These are phyloP conservation scores for Fraxinus pennsylvanica DNA, from an alignment of 257 asterid species.

Conservation along the genomic window DNA sequence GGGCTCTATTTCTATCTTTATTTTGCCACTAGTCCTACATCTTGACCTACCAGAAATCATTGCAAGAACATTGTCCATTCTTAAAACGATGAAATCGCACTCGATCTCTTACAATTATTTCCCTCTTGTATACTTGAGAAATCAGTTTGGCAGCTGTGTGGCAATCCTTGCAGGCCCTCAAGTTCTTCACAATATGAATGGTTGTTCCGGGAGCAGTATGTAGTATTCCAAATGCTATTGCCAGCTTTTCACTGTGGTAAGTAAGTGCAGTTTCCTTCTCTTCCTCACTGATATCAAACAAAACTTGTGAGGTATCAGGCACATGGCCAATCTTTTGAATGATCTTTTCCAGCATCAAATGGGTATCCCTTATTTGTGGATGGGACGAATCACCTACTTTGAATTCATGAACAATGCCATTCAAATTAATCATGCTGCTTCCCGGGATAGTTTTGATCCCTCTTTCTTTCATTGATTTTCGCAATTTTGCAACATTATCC, in stretches of 20 bases:
- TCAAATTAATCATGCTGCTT: conserved; percentile 35
- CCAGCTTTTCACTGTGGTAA: conserved; percentile 67
- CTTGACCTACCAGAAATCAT: conserved; percentile 46
- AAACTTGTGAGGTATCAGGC: conserved; percentile 37
- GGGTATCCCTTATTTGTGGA: conserved; percentile 30
- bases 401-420: conserved; percentile 46
- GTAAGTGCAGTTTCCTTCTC: conserved; percentile 48
- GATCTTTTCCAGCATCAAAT: conserved; percentile 34
- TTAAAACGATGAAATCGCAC: conserved; percentile 49
- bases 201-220: conserved; percentile 35
- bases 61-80: conserved; percentile 50
- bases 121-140: conserved; percentile 40
- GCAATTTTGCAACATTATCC: conserved; percentile 37
- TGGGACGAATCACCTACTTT: conserved; percentile 46
- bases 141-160: conserved; percentile 47
- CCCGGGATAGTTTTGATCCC: conserved; percentile 42
- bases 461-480: conserved; percentile 50
- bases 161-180: conserved; percentile 57
- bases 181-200: conserved; percentile 49
- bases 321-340: conserved; percentile 38
- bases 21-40: not conserved
- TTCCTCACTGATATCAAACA: conserved; percentile 53
- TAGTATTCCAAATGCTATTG: conserved; percentile 52
- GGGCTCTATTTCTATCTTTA: not conserved
- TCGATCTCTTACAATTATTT: conserved; percentile 52